Evolutionary conservation across 2,329 filamentous ascomycete genomes (phyloP).

Genomic region (Fusarium redolens): DNA sequence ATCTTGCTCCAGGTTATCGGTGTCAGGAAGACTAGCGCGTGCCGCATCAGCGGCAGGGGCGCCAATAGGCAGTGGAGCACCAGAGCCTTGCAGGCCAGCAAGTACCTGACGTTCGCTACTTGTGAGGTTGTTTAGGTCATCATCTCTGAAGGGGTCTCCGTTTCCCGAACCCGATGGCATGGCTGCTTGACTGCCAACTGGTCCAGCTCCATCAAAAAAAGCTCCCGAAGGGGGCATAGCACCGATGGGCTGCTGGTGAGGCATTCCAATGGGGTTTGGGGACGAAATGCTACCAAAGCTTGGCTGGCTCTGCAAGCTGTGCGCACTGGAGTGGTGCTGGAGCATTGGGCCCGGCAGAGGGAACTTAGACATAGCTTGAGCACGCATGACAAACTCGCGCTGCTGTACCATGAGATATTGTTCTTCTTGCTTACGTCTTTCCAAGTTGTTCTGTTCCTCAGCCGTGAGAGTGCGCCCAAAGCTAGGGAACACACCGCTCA

Average conservation of each 20-base stretch:
- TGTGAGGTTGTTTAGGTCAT: conserved; percentile 77
- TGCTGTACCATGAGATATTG: conserved; percentile 97
- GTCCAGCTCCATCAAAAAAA: conserved; percentile 74
- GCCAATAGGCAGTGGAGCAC: conserved; percentile 53
- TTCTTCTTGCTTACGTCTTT: conserved; percentile 96
- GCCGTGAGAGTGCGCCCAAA: conserved; percentile 97
- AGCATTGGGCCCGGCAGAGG: conserved; percentile 68
- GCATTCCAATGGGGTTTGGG: conserved; percentile 78
- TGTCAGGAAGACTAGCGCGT: conserved; percentile 61
- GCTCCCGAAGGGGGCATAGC: conserved; percentile 70
- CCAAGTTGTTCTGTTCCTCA: conserved; percentile 96
- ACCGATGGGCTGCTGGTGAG: conserved; percentile 63
- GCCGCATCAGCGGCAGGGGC: conserved; percentile 49
- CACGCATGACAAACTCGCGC: conserved; percentile 89
- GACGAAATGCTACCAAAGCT: conserved; percentile 96
- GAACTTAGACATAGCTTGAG: conserved; percentile 82
- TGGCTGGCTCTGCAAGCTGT: conserved; percentile 95
- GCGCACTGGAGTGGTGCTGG: conserved; percentile 93
- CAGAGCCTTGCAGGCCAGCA: conserved; percentile 50
- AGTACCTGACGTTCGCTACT: conserved; percentile 65
- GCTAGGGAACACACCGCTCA: conserved; percentile 92
- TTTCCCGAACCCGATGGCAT: conserved; percentile 47
- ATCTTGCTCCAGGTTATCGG: conserved; percentile 64
- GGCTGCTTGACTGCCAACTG: conserved; percentile 48
- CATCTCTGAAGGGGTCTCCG: conserved; percentile 71